Evolutionary conservation across 805 yeast genomes (phyloP), one percentile per base, ranked within the genome.

Genomic region (Yarrowia deformans): DNA sequence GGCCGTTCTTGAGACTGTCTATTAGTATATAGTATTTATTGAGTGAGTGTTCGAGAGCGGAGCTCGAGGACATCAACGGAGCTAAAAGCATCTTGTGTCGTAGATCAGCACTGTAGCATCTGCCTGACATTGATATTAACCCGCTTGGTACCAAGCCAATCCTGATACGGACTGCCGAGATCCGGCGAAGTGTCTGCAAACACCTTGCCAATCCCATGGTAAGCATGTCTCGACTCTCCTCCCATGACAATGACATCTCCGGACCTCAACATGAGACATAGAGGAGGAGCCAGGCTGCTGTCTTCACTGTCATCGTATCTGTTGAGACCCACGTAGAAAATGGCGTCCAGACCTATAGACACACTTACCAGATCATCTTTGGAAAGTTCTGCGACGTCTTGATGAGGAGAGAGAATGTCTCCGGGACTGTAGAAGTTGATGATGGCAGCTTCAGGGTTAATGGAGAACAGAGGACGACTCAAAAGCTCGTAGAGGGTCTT

Each of bases 181-280:
- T 58, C 70, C 0, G 83, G 83, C n/a, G 79, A 69, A 0, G 82
- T 75, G 14, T 69, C 73, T 3, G 70, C 70, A 69, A 77, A 80
- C 5, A 81, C 80, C n/a, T 77, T 73, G 14, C 81, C 80, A 3
- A 81, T 80, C 1, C 84, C 84, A 68, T 81, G 84, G 73, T 71
- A 81, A 4, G 84, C 84, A 34, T 69, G 68, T 23, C 84, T 71
- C 6, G 80, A 69, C n/a, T 68, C 72, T 8, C 81, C 83, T 10
- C 82, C 78, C 84, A 81, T 81, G 8, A 81, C 74, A 5, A 82
- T 69, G 2, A 78, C 74, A 64, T 81, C 84, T 8, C 84, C 84
- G 4, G 80, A 77, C 8, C 76, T 73, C 18, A 81, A 73, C 16
- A 79, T 68, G 13, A 82, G 69, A 23, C 79, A 76, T 13, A 79